phyloP scores from a whole-genome alignment of 2,329 filamentous ascomycete species.

The Colletotrichum sp. region DNA sequence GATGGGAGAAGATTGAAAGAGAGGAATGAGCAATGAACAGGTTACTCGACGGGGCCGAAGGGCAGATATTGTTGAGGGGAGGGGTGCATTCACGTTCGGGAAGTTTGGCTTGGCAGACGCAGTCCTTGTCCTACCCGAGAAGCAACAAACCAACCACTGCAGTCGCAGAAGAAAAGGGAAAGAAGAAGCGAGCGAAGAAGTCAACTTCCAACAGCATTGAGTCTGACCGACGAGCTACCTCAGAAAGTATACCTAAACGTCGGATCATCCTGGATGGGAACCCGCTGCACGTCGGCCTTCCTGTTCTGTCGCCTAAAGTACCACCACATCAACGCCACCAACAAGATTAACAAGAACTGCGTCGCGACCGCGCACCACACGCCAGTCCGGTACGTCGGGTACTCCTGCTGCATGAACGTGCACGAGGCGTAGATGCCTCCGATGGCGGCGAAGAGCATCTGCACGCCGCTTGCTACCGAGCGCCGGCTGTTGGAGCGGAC shows the following conservation, averaged over 20 bases:
- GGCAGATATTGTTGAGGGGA: not conserved
- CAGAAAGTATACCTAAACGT: slow-evolving; percentile 2
- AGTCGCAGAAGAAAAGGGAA: not conserved
- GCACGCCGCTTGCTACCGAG: slow-evolving; percentile 32
- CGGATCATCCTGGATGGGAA: slow-evolving; percentile 21
- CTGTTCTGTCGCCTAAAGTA: slow-evolving; percentile 19
- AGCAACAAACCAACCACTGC: not conserved
- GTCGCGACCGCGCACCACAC: slow-evolving; percentile 30
- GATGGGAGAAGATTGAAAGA: not conserved
- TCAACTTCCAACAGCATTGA: not conserved
- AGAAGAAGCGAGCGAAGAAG: not conserved
- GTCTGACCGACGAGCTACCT: not conserved
- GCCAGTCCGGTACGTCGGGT: slow-evolving; percentile 30
- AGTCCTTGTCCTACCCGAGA: not conserved
- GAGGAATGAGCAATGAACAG: not conserved
- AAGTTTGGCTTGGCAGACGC: not conserved
- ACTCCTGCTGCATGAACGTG: slow-evolving; percentile 35
- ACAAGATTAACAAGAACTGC: slow-evolving; percentile 20
- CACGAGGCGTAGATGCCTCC: slow-evolving; percentile 34
- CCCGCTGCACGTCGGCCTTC: slow-evolving; percentile 7
- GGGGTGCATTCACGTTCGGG: not conserved
- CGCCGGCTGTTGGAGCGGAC: slow-evolving; percentile 31
- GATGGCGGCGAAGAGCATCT: slow-evolving; percentile 34
- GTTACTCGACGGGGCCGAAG: not conserved
- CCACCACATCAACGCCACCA: slow-evolving; percentile 16